A percentile compares a stretch with the other conserved stretches of the same genome.
Conservation (phyloP, 2,329 filamentous ascomycete genomes). For the Cladosporium colombiae region DNA sequence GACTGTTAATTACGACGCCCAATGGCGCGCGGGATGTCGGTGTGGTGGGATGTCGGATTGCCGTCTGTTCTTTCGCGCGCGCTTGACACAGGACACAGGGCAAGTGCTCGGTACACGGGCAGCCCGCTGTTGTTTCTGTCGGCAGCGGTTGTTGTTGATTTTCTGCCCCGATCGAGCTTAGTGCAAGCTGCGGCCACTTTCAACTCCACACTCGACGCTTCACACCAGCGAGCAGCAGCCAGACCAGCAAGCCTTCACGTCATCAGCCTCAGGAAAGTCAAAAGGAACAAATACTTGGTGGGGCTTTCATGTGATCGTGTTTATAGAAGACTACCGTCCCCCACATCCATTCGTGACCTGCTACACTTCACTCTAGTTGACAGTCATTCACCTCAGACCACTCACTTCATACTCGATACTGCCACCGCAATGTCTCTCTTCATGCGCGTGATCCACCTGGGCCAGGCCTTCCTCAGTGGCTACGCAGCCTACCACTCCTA, state of each 20-base stretch:
- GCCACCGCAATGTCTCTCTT: constrained; percentile 21
- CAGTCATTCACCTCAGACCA: background rate
- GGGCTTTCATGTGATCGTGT: background rate
- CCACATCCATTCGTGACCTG: background rate
- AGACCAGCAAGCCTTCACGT: constrained; percentile 9
- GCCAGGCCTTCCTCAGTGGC: constrained; percentile 43
- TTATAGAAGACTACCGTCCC: background rate
- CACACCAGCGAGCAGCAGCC: background rate
- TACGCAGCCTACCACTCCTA: constrained; percentile 48
- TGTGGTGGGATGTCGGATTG: constrained; percentile 1
- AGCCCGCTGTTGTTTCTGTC: constrained; percentile 17
- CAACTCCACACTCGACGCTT: constrained; percentile 3
- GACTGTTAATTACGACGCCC: background rate
- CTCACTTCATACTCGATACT: constrained; percentile 13
- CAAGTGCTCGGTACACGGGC: background rate
- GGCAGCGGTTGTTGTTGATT: constrained; percentile 15
- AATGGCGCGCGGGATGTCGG: background rate
- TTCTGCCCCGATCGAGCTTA: constrained; percentile 1
- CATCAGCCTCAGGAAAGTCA: background rate
- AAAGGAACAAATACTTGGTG: background rate
- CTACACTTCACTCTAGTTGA: background rate
- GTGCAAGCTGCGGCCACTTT: constrained; percentile 15
- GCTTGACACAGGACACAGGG: background rate
- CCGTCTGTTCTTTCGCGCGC: constrained; percentile 9
- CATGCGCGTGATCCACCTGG: constrained; percentile 38